A percentile compares a stretch with the other conserved stretches of the same genome.
Evolutionary conservation across 176 grass and related monocot genomes (phyloP).

Genomic region (Poa annua): DNA sequence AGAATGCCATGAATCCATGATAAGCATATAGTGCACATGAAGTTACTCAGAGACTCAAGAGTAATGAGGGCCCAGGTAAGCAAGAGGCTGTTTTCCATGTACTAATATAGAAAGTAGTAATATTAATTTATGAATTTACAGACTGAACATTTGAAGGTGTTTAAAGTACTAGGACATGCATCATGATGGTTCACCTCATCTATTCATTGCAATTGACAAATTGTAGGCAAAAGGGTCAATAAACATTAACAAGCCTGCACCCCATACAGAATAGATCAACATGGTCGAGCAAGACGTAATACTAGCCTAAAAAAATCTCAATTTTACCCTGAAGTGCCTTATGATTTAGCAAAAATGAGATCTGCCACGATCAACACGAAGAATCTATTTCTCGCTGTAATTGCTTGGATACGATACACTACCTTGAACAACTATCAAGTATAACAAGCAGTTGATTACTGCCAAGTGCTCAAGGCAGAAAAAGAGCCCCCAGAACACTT

Average conservation of each 20-base stretch:
- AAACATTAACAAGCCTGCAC: constrained; percentile 34
- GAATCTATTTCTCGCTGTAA: constrained; percentile 40
- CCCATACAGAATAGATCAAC: constrained; percentile 22
- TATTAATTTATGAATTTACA: background rate
- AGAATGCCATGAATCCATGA: background rate
- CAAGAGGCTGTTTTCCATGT: constrained; percentile 8
- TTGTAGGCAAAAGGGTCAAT: constrained; percentile 2
- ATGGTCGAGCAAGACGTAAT: constrained; percentile 6
- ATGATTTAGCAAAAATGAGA: constrained; percentile 22
- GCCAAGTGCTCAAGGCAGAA: constrained; percentile 47
- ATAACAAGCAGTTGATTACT: constrained; percentile 44
- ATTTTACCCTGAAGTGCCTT: constrained; percentile 28
- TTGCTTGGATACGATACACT: constrained; percentile 46
- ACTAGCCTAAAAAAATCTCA: constrained; percentile 29
- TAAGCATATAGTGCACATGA: constrained; percentile 6
- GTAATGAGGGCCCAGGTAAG: background rate
- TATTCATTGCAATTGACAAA: constrained; percentile 19
- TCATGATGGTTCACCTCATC: background rate
- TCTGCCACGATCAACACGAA: constrained; percentile 33
- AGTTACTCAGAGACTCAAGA: background rate
- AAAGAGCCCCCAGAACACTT: constrained; percentile 44
- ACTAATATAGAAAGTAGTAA: background rate
- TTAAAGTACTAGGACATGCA: constrained; percentile 15
- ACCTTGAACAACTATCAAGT: constrained; percentile 56
- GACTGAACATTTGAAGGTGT: constrained; percentile 15